Evolutionary conservation across 768 basidiomycete genomes (phyloP), one percentile per base, ranked within the genome.

Genomic region (Multifurca ochricompacta): DNA sequence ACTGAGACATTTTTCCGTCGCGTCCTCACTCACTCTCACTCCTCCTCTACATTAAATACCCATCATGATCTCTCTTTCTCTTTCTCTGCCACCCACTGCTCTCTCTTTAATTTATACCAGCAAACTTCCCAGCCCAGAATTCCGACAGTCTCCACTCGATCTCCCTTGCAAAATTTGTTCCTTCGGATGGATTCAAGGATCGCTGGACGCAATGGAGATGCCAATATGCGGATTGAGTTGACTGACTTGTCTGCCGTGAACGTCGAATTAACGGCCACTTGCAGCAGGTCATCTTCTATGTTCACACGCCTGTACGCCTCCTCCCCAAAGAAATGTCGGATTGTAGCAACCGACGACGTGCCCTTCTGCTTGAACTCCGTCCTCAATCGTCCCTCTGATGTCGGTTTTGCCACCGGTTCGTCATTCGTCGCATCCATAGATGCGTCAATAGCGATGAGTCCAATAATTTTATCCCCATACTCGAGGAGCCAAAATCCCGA

Each of bases 281-380:
- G 64, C 7, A 91, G 69, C 27, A 91, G 65, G 63, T 90, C 87
- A 16, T 78, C 69, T 64, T 89, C 85, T 39, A 86, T 72, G 11
- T 72, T 72, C 21, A 77, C 68, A 7, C 61, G 60, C 46, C 85
- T 78, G 62, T 79, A 90, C 14, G 70, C 71, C 59, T 83, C 82
- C 36, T 87, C 83, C 23, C 86, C 77, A 61, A 79, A 83, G 67
- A 89, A 83, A 65, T 91, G 88, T 28, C 86, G 82, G 60, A 91
- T 81, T 16, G 73, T 69, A 10, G 82, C 88, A n/a, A 73, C 72
- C 37, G 67, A 64, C n/a, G 80, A 71, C 30, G 74, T 69, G 34
- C 73, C 69, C 21, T 62, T 68, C 48, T 66, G 62, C 18, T 58
- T 13, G 21, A 64, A 27, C 57, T 43, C 40, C 23, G 58, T 37